Evolutionary conservation across 2,329 filamentous ascomycete species (phyloP), one percentile per base, ranked within the genome.

Genomic region (Microsporum ferrugineum): DNA sequence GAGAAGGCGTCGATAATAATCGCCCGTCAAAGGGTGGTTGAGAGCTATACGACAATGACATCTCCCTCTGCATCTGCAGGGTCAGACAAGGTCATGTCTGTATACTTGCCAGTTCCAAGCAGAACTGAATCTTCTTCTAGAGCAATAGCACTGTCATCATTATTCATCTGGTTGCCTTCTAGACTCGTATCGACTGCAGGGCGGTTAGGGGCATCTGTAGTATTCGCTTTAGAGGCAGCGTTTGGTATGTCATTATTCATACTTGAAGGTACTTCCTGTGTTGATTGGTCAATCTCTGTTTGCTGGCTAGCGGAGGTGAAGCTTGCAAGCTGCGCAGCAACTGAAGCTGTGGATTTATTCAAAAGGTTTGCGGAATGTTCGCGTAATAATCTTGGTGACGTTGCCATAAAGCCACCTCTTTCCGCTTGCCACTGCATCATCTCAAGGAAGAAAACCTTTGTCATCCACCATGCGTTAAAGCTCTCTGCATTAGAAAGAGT

Each of bases 381-480:
- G 53, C 71, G 71, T 57, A 73, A 62, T 29, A 71, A 70, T 49
- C 68, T 70, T 1, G 75, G 75, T 2, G 73, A 72, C 63, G 80
- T 78, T 36, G 80, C 79, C 78, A 96, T 85, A 70, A 96, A 96
- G 0, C 92, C 92, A 58, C 91, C 92, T 68, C 91, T 86, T 68
- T 95, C 90, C 0, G 89, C 90, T 66, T 96, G 79, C 81, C 95
- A 96, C 61, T 88, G 82, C 57, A 91, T 84, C 89, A 95, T 95
- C 76, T 97, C 92, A 69, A 96, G 91, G 59, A 96, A 83, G 80
- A 92, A 97, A 62, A 92, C 91, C 72, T 96, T 96, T 2, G 91
- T 91, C 62, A 96, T 88, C 76, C 76, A 78, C 76, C 76, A 78
- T 4, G 76, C 75, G 65, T 76, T 77, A 63, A 78, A 78, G 62